Base-by-base conservation (phyloP, 129 eudicot species). In the Arctium lappa region DNA sequence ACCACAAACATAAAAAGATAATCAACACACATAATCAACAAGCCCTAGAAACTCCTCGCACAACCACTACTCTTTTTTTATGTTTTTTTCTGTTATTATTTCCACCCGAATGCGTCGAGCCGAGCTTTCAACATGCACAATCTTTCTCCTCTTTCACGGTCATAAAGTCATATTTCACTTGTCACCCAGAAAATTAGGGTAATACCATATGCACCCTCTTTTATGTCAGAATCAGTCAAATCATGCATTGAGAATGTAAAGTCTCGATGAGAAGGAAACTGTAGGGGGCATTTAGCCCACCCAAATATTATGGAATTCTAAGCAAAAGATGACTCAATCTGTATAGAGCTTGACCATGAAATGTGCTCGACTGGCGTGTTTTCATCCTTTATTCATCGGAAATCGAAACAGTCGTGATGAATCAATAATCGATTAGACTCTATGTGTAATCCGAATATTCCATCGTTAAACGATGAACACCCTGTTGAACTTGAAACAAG, bases 401-500 rank as follows among this genome's bases (percentile, higher is more conserved):
- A 56, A 46, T 12, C 15, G 3, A 10, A 60, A 60, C 8, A 1
- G 68, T n/a, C 2, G 2, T 60, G 29, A 44, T 8, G 50, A 44
- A 44, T 9, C 50, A 8, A 8, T 44, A 44, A 44, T 44, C 50
- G 50, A 44, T 2, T 2, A 0, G 2, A 44, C 50, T 7, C 13
- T 44, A 9, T 16, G 29, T 60, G 9, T 60, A 60, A 60, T 7
- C 34, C 15, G 50, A 50, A 66, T 8, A 34, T 36, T 46, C 18
- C 81, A 65, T 77, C 48, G 69, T 50, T 6, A 31, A 13, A 29
- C 13, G 46, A 72, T 10, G 53, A 72, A 27, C 39, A 22, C 84
- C 50, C 4, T 78, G 29, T 18, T 80, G 83, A 81, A 81, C 44
- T 72, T 65, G 68, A 80, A 83, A 69, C 82, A 76, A 15, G 22